Evolutionary conservation across 192 early-diverging fungal species (phyloP), one percentile per base, ranked within the genome.

Genomic region (Geranomyces variabilis): DNA sequence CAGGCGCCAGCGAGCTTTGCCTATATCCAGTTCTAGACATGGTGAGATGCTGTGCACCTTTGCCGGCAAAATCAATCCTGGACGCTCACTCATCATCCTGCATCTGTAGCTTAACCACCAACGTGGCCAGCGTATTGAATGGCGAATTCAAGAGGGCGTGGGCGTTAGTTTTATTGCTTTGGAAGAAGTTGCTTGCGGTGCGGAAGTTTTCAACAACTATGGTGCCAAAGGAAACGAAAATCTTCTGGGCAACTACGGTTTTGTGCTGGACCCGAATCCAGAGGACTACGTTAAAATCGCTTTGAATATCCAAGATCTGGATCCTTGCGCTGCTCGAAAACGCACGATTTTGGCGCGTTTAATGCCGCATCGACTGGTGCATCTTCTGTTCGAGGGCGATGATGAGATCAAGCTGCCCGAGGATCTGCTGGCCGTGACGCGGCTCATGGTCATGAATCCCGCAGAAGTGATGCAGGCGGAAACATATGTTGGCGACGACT

Each of bases 161-260:
- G 74, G 67, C 49, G 79, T 81, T 0, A 45, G 73, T 19, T 84
- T 81, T 53, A 63, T 81, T 28, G 46, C 77, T 29, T 47, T 66
- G 49, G 72, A 74, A 24, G 63, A 49, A 1, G 36, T 79, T 26
- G 46, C 13, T 19, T 41, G 31, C 9, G 76, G 74, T 6, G 66
- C 48, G 24, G 72, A 79, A 24, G 22, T 84, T 7, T 81, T 76
- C 71, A 84, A 84, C 61, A 84, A 84, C 49, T 84, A 84, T 48
- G 83, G 83, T 0, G 76, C 79, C 9, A 84, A 84, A 67, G 83
- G 83, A 49, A 84, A 84, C 62, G 83, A 83, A 70, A 81, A 82
- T 61, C 67, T 84, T 1, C 75, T 84, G 5, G 67, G 69, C 34
- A 84, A 84, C 63, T 84, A 84, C 66, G 83, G 83, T 1, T 84